Base-by-base conservation (phyloP, 176 grass and related monocot species). In the Rhipidocladum racemiflorum region DNA sequence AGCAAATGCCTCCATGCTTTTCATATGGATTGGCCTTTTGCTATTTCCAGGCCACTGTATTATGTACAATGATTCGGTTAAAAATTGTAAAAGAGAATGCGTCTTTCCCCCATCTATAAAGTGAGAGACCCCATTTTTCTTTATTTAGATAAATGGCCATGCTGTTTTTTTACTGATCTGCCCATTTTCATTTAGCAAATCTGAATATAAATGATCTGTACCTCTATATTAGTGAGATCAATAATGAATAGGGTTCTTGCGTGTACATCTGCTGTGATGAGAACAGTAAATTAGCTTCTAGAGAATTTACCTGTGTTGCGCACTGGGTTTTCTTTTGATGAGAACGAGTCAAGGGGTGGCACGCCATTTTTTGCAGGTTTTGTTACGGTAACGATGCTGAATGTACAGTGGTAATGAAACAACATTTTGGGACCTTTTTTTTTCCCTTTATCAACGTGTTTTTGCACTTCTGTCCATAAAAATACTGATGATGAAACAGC, bases 1-100 rank as follows among this genome's bases (percentile, higher is more conserved):
- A 24, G 82, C 44, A 85, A 78, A 79, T 51, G 86, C 84, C 74
- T 60, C 79, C 81, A 67, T 81, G 69, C 20, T 91, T 86, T 91
- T 90, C 89, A 82, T 91, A 30, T 82, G 65, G 75, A 48, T 83
- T 69, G 85, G 77, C 85, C 32, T 83, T 82, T 85, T 82, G 80
- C 75, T 72, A 16, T 81, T 85, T 72, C 36, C 78, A 72, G 27
- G 45, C 4, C 7, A 55, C 34, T 82, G 71, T 77, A 49, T 71
- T 55, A 71, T 81, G 53, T 76, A 62, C 15, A 79, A 62, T 70
- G 70, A 28, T 74, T 27, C 32, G 35, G 82, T 49, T 48, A 25
- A 11, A 79, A 48, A 28, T 28, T 61, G 65, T 50, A 74, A 35
- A 65, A 67, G 36, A 72, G 70, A 18, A 74, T 69, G 51, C 16